These are phyloP conservation scores for Fusarium buharicum DNA, from an alignment of 2,329 filamentous ascomycete genomes.

Conservation along the genomic window DNA sequence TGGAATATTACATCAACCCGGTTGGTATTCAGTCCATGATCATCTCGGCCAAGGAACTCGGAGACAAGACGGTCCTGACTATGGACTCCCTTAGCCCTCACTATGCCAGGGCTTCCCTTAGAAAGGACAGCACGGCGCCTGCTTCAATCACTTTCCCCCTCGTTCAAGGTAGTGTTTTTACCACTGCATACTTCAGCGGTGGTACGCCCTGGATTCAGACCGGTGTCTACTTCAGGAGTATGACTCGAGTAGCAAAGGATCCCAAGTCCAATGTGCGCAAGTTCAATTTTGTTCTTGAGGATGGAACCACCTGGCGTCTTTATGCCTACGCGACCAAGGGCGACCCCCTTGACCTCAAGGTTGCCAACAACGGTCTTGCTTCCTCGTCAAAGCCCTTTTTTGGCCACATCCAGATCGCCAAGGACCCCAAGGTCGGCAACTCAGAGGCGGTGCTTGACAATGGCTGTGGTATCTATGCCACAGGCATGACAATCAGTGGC, in stretches of 20 bases:
- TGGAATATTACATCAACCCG: slow-evolving; percentile 81
- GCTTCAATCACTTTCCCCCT: slow-evolving; percentile 80
- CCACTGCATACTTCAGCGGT: slow-evolving; percentile 80
- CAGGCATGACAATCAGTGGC: slow-evolving; percentile 71
- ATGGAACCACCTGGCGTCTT: slow-evolving; percentile 80
- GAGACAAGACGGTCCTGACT: slow-evolving; percentile 65
- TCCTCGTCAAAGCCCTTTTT: slow-evolving; percentile 74
- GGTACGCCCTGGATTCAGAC: slow-evolving; percentile 78
- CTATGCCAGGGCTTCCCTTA: slow-evolving; percentile 75
- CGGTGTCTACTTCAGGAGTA: slow-evolving; percentile 75
- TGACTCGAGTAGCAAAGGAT: slow-evolving; percentile 67
- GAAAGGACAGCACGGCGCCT: slow-evolving; percentile 59
- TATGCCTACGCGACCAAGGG: slow-evolving; percentile 75
- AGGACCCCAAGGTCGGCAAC: slow-evolving; percentile 67
- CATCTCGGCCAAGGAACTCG: slow-evolving; percentile 81
- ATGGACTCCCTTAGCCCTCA: slow-evolving; percentile 65
- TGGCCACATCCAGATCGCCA: slow-evolving; percentile 85
- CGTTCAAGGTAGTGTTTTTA: slow-evolving; percentile 88
- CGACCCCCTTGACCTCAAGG: slow-evolving; percentile 71
- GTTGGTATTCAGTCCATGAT: slow-evolving; percentile 83
- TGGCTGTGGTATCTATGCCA: slow-evolving; percentile 79
- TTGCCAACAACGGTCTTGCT: slow-evolving; percentile 73
- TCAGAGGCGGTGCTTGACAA: slow-evolving; percentile 78
- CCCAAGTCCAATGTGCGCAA: slow-evolving; percentile 76
- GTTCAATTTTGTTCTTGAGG: slow-evolving; percentile 77